Evolutionary conservation across 2,329 filamentous ascomycete species (phyloP).

Genomic region (Diaporthe vaccinii): DNA sequence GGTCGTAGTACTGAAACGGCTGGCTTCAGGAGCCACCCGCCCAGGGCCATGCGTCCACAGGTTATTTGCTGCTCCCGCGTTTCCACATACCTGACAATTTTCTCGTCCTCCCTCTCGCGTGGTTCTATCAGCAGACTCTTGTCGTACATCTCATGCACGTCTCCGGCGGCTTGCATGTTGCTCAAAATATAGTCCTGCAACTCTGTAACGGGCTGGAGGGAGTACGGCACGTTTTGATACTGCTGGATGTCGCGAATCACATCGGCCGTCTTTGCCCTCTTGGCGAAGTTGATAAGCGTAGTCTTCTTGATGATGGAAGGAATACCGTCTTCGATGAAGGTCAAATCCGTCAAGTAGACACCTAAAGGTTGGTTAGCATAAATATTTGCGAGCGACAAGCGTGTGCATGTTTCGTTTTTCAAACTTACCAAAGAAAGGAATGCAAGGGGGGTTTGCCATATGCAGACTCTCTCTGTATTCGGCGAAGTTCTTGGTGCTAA

Average conservation of each 20-base stretch:
- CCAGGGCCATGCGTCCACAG: slow-evolving; percentile 36
- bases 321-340: slow-evolving; percentile 98
- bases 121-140: slow-evolving; percentile 95
- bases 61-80: slow-evolving; percentile 47
- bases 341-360: slow-evolving; percentile 96
- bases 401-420: not conserved
- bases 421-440: slow-evolving; percentile 91
- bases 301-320: slow-evolving; percentile 97
- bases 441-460: slow-evolving; percentile 94
- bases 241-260: slow-evolving; percentile 99
- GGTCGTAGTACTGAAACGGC: slow-evolving; percentile 32
- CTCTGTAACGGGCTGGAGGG: slow-evolving; percentile 88
- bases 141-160: slow-evolving; percentile 99
- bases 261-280: slow-evolving; percentile 96
- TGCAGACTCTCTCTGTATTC: slow-evolving; percentile 96
- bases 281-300: slow-evolving; percentile 97
- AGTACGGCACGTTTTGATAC: slow-evolving; percentile 98
- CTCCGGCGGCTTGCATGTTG: slow-evolving; percentile 94
- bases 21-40: slow-evolving; percentile 37
- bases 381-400: not conserved
- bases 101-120: slow-evolving; percentile 96
- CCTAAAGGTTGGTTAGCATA: slow-evolving; percentile 64
- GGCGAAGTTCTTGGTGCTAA: slow-evolving; percentile 97
- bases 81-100: slow-evolving; percentile 91
- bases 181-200: slow-evolving; percentile 96